Percentiles rank a stretch among this genome's conserved stretches.
Evolutionary conservation across 2,329 filamentous ascomycete genomes (phyloP).

Genomic region (Cercospora canescens): DNA sequence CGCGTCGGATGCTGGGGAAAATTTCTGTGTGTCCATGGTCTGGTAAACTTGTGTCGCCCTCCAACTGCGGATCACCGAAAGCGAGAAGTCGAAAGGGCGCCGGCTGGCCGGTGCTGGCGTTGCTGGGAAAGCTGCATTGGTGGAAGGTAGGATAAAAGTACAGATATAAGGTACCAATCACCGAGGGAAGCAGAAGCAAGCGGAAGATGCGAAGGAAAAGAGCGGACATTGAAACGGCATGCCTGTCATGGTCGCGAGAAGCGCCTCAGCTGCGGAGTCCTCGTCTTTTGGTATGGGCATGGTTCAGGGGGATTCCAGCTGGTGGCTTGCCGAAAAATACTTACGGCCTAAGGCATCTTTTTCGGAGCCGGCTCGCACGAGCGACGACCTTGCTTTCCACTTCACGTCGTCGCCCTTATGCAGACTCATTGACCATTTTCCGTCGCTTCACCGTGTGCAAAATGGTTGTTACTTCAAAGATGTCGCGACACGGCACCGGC

Average conservation of each 20-base stretch:
- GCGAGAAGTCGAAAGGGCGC: constrained; percentile 86
- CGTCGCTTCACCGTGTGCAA: not conserved
- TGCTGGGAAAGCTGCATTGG: constrained; percentile 73
- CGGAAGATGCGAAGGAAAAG: constrained; percentile 48
- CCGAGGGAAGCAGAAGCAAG: constrained; percentile 63
- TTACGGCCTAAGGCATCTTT: not conserved
- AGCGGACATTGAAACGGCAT: constrained; percentile 34
- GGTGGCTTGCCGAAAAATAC: not conserved
- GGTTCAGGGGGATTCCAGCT: not conserved
- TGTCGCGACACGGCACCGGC: not conserved
- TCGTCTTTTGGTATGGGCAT: not conserved
- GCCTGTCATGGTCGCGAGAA: constrained; percentile 1
- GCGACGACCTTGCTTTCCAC: not conserved
- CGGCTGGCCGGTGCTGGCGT: constrained; percentile 26
- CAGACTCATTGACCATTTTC: not conserved
- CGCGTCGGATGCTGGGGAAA: constrained; percentile 40
- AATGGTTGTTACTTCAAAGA: too few relatives aligned
- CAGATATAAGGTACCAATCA: constrained; percentile 72
- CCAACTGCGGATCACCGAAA: constrained; percentile 88
- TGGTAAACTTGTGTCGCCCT: constrained; percentile 84
- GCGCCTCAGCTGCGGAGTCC: not conserved
- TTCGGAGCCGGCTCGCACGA: not conserved
- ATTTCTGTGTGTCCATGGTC: constrained; percentile 44
- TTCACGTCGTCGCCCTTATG: not conserved
- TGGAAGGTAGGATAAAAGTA: constrained; percentile 85